Conservation (phyloP, 805 yeast species). For the Kodamaea sagamina region DNA sequence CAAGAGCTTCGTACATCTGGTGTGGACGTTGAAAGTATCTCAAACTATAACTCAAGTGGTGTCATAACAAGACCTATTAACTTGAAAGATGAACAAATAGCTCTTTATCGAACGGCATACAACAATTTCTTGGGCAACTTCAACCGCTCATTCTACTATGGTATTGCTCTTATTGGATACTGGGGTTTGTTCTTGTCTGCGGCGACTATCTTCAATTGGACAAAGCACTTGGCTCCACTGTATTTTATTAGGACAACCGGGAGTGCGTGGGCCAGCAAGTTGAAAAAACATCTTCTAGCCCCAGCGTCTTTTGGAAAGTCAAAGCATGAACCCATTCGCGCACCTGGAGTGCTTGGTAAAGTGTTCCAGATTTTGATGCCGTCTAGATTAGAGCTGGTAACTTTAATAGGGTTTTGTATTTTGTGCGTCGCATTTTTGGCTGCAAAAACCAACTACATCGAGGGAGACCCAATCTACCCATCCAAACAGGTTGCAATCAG, state of each 20-base stretch:
- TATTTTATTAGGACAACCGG: constrained; percentile 5
- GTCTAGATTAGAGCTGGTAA: constrained; percentile 36
- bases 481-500: constrained; percentile 13
- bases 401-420: constrained; percentile 25
- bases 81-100: not conserved
- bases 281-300: constrained; percentile 36
- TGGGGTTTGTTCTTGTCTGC: constrained; percentile 20
- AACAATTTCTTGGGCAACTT: constrained; percentile 25
- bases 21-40: not conserved
- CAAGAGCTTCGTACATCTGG: not conserved
- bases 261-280: constrained; percentile 24
- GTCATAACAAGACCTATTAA: constrained; percentile 8
- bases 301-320: constrained; percentile 39
- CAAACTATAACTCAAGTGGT: constrained; percentile 7
- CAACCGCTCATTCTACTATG: constrained; percentile 28
- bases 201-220: constrained; percentile 17
- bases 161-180: constrained; percentile 25
- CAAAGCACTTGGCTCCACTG: constrained; percentile 30
- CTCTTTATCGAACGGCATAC: constrained; percentile 14
- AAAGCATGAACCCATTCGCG: constrained; percentile 22
- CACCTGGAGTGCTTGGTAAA: constrained; percentile 16
- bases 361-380: constrained; percentile 35
- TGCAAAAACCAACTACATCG: constrained; percentile 13
- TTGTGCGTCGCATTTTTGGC: constrained; percentile 19
- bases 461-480: constrained; percentile 19